Conservation (phyloP, 2,329 filamentous ascomycete genomes). For the Fusarium sp. region DNA sequence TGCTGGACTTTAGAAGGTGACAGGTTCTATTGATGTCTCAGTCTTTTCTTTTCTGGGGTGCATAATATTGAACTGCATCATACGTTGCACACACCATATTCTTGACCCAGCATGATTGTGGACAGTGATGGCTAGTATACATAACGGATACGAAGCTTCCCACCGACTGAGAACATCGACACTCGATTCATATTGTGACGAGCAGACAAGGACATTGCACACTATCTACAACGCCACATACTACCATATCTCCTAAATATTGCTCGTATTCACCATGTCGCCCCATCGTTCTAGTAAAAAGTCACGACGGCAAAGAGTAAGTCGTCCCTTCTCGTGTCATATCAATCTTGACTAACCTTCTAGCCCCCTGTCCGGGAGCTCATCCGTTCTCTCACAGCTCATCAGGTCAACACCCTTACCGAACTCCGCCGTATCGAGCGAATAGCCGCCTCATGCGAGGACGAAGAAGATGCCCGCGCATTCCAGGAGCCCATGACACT, state of each 20-base stretch:
- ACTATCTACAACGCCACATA: not conserved
- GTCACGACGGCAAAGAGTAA: not conserved
- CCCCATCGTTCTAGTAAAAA: not conserved
- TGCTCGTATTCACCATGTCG: not conserved
- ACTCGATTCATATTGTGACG: not conserved
- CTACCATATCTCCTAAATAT: not conserved
- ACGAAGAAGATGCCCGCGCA: conserved; percentile 64
- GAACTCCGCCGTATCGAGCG: conserved; percentile 76
- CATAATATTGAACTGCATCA: not conserved
- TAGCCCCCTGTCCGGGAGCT: conserved; percentile 67
- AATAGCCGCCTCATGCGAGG: conserved; percentile 64
- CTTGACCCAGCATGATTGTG: not conserved
- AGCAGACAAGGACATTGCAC: not conserved
- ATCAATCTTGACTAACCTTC: not conserved
- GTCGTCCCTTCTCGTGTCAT: not conserved
- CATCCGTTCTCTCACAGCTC: conserved; percentile 68
- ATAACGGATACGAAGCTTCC: not conserved
- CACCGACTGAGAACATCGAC: not conserved
- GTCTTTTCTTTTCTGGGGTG: conserved; percentile 1
- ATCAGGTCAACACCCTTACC: conserved; percentile 75
- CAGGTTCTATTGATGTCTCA: not conserved
- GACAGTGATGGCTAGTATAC: not conserved
- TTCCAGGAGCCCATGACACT: conserved; percentile 71
- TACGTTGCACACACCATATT: not conserved
- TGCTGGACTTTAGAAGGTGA: not conserved